A percentile compares a stretch with the other conserved stretches of the same genome.
phyloP scores from a whole-genome alignment of 345 rosid genomes.

The Gossypium longicalyx region DNA sequence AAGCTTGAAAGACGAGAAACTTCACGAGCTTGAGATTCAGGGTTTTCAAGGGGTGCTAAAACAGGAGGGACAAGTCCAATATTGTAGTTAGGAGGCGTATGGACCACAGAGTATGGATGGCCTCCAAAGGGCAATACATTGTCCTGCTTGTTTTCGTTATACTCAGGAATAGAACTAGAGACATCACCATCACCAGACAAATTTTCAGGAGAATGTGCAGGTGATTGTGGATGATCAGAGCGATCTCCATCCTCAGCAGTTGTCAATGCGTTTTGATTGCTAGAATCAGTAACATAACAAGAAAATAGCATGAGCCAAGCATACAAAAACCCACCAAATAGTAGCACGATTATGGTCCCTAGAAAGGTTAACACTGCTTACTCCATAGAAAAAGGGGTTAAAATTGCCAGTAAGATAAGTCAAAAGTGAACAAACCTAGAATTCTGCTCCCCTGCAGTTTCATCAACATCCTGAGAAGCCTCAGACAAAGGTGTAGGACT shows the following conservation, averaged over 20 bases:
- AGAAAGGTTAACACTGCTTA: not conserved
- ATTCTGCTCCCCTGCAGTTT: conserved; percentile 46
- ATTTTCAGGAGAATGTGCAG: conserved; percentile 45
- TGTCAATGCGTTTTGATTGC: conserved; percentile 36
- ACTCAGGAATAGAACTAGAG: conserved; percentile 43
- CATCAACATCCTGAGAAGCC: conserved; percentile 55
- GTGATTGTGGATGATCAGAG: conserved; percentile 42
- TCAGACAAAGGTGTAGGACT: conserved; percentile 62
- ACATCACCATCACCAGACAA: conserved; percentile 53
- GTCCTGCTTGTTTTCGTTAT: conserved; percentile 59
- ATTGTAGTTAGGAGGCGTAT: conserved; percentile 51
- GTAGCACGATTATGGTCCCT: not conserved
- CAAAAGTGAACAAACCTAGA: conserved; percentile 43
- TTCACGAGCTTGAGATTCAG: conserved; percentile 76
- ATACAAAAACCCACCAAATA: not conserved
- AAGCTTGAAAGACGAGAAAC: conserved; percentile 69
- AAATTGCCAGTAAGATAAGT: not conserved
- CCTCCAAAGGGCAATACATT: conserved; percentile 41
- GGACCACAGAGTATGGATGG: conserved; percentile 55
- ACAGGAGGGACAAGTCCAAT: conserved; percentile 62
- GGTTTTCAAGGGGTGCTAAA: conserved; percentile 55
- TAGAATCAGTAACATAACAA: conserved; percentile 23
- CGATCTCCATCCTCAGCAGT: conserved; percentile 51
- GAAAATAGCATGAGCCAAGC: not conserved
- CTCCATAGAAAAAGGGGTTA: not conserved